A percentile compares a stretch with the other conserved stretches of the same genome.
These are phyloP conservation scores for Globisporangium iwayamae DNA, from an alignment of 352 stramenopile species.

Conservation along the genomic window DNA sequence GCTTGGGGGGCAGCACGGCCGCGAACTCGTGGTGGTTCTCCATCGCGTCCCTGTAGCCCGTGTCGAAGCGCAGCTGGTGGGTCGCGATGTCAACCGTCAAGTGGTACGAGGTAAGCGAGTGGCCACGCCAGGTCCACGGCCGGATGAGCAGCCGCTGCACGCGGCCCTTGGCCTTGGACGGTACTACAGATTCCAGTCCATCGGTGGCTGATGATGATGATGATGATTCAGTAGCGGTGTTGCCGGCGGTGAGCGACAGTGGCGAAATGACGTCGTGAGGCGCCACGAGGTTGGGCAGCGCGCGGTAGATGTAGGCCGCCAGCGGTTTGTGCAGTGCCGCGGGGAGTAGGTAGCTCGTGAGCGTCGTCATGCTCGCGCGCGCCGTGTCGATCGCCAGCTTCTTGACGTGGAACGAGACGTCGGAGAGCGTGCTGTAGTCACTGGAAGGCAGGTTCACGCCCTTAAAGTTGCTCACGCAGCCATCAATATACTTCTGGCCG, in stretches of 20 bases:
- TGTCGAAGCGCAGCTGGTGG: conserved; percentile 55
- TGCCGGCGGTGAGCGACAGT: conserved; percentile 17
- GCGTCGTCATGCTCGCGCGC: conserved; percentile 28
- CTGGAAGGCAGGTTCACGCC: conserved; percentile 42
- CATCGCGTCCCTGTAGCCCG: conserved; percentile 59
- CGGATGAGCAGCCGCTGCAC: conserved; percentile 47
- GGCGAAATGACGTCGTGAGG: conserved; percentile 48
- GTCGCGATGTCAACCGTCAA: conserved; percentile 47
- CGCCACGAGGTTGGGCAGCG: conserved; percentile 39
- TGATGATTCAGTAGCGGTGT: conserved; percentile 7
- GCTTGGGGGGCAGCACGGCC: conserved; percentile 32
- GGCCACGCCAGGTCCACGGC: conserved; percentile 61
- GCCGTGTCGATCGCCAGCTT: conserved; percentile 43
- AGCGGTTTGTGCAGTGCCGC: conserved; percentile 38
- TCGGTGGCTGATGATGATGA: background rate
- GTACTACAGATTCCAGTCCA: background rate
- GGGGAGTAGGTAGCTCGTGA: conserved; percentile 41
- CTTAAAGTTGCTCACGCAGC: conserved; percentile 71
- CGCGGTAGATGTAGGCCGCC: conserved; percentile 39
- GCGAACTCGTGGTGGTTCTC: conserved; percentile 48
- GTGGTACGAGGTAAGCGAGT: conserved; percentile 49
- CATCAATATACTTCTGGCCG: conserved; percentile 69
- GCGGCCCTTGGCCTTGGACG: background rate
- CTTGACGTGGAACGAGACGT: conserved; percentile 48
- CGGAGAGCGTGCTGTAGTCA: conserved; percentile 53